These are phyloP conservation scores for Arthroderma sp. DNA, from an alignment of 2,329 filamentous ascomycete genomes.

Conservation along the genomic window DNA sequence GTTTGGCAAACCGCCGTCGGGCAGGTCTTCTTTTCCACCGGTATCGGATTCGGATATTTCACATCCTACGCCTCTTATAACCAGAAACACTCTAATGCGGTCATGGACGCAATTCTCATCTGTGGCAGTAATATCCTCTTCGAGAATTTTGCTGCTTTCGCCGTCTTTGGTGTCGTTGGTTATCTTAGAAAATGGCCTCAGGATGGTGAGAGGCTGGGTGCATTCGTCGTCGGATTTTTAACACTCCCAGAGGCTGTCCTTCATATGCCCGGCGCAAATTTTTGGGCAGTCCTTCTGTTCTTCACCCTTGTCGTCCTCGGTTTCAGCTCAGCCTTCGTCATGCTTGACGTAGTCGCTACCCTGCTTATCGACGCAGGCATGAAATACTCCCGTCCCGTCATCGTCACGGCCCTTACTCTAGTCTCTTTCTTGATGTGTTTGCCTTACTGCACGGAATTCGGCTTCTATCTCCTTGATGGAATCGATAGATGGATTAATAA, in stretches of 20 bases:
- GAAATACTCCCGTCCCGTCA: conserved; percentile 32
- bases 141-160: conserved; percentile 39
- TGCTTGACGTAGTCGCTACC: conserved; percentile 45
- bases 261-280: conserved; percentile 45
- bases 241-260: conserved; percentile 44
- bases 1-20: conserved; percentile 49
- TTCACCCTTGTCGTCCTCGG: conserved; percentile 47
- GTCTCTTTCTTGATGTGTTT: conserved; percentile 42
- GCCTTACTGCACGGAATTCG: conserved; percentile 46
- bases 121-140: conserved; percentile 44
- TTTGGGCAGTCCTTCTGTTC: conserved; percentile 46
- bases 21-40: conserved; percentile 48
- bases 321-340: conserved; percentile 46
- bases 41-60: conserved; percentile 47
- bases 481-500: conserved; percentile 46
- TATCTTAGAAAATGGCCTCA: conserved; percentile 31
- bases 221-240: conserved; percentile 46
- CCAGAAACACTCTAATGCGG: conserved; percentile 42
- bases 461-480: conserved; percentile 42
- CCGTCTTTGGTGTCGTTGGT: conserved; percentile 45
- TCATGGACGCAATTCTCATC: conserved; percentile 46
- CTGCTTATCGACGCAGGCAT: conserved; percentile 41
- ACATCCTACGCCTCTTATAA: conserved; percentile 48
- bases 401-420: conserved; percentile 39
- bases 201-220: conserved; percentile 32